Conservation (phyloP, 2,329 filamentous ascomycete genomes). For the Xylaria hypoxylon region DNA sequence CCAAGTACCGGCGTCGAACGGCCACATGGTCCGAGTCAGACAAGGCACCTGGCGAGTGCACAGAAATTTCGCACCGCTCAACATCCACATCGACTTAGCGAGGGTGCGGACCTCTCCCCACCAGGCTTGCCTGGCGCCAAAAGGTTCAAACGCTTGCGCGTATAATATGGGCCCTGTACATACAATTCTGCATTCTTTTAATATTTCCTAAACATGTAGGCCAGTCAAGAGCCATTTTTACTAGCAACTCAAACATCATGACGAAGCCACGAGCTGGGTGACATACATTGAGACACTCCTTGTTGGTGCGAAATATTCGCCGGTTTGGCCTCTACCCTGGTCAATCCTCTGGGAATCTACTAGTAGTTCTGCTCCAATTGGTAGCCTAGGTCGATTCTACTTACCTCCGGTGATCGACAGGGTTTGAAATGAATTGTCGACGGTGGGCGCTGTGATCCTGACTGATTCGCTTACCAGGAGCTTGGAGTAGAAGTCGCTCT, state of each 20-base stretch:
- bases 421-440: background rate
- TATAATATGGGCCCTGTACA: background rate
- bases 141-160: background rate
- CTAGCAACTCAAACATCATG: background rate
- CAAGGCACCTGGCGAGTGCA: background rate
- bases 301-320: background rate
- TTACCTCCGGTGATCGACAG: background rate
- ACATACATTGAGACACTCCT: background rate
- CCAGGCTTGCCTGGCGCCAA: background rate
- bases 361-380: background rate
- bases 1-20: background rate
- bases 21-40: background rate
- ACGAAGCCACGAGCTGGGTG: background rate
- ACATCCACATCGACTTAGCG: background rate
- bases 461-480: background rate
- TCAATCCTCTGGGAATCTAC: background rate
- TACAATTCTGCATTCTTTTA: background rate
- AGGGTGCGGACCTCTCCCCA: constrained; percentile 9
- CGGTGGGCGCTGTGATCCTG: background rate
- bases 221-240: constrained; percentile 1
- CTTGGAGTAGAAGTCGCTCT: background rate
- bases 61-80: constrained; percentile 10
- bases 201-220: constrained; percentile 4
- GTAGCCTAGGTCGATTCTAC: background rate
- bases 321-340: no score